Base-by-base conservation (phyloP, 306 rosid species). In the Adenanthera pavonina region DNA sequence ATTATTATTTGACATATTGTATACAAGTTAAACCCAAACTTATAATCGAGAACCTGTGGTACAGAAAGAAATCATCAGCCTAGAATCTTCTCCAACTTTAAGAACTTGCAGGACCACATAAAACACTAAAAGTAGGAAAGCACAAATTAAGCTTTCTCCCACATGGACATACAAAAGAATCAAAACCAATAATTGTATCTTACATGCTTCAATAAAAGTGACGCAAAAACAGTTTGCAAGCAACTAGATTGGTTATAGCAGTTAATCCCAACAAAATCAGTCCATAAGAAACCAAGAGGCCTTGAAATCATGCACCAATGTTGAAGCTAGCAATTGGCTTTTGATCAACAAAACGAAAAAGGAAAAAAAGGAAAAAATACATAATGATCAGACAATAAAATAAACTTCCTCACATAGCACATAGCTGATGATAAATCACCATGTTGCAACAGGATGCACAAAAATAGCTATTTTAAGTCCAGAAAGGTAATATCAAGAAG, bases 211-310 rank as follows among this genome's bases (percentile, higher is more conserved):
- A 67, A 59, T 12, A 25, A 78, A 68, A 52, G 25, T 16, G 5
- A 8, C 8, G 62, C 65, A 74, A 38, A 78, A 75, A 36, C 66
- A 74, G 64, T 67, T 17, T 38, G 78, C 82, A 68, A 69, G 67
- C 56, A 52, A 72, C 33, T 35, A 35, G 34, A 46, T 12, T 71
- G 43, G 20, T 6, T 30, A 33, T 30, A 47, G 75, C 41, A 71
- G 43, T 71, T 47, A 35, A 48, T 47, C 36, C 14, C 43, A 33
- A 30, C 30, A 7, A 48, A 71, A 46, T 47, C 75, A 70, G 41
- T 70, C 74, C 75, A 70, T 8, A 25, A 48, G 79, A 57, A 79
- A 47, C 41, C 70, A 25, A 60, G 19, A 17, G 61, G 38, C 16
- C 75, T 68, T 7, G 9, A 76, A 76, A 69, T 35, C 8, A 11